Base-by-base conservation (phyloP, 176 grass and related monocot genomes). In the Raddia distichophylla region DNA sequence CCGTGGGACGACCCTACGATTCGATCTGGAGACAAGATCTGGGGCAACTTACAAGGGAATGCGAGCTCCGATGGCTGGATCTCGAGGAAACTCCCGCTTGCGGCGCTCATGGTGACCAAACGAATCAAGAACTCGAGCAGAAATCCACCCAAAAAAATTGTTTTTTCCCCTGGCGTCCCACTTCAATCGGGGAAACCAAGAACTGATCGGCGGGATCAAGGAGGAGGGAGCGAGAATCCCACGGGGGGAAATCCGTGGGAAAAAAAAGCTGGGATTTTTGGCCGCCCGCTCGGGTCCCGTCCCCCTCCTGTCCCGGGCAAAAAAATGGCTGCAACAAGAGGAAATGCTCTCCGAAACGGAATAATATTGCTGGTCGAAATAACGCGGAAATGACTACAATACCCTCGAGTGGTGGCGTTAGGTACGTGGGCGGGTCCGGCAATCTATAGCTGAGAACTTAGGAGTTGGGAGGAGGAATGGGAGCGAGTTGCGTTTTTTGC, bases 21-120 rank as follows among this genome's bases (percentile, higher is more conserved):
- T 76, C 49, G 51, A 81, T 71, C 77, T 56, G 18, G 65, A 68
- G 5, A 61, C 79, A 64, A 75, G 84, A 82, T 88, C 70, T 76
- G 63, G 49, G 20, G 54, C 67, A 14, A 76, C 92, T 95, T 90
- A 99, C 96, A 99, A 9, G 79, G 91, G 53, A 99, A 99, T 84
- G 86, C 76, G 33, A 99, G 91, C 91, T 95, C 93, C 18, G 75
- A 86, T 5, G 96, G 96, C 65, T 91, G 91, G 93, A 99, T 93
- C 79, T 99, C 91, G 71, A 99, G 93, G 54, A 93, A 83, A 74
- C 57, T 84, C 83, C 50, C 87, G 61, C 63, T 82, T 59, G 79
- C 89, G 57, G 88, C 86, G 76, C 86, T 86, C 92, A 94, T 94
- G 80, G 17, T 60, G 33, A 40, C 32, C 32, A 8, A 64, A 49